Evolutionary conservation across 2,329 filamentous ascomycete genomes (phyloP), one percentile per base, ranked within the genome.

Genomic region (Xylariales sp.): DNA sequence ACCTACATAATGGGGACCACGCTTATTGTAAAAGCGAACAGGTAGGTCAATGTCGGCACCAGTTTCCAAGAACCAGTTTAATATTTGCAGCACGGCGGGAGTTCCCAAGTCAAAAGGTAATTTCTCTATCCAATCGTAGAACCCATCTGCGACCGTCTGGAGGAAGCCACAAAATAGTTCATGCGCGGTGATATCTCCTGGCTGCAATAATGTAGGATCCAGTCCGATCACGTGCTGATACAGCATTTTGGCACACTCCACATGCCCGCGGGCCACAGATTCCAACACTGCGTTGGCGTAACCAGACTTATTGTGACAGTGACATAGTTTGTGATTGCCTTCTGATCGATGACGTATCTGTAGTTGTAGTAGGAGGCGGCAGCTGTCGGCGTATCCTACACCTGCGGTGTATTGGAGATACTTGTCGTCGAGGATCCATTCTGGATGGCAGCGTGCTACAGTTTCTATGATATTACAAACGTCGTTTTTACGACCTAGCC

Each of bases 191-290:
- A 9, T 3, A 1, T 45, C 14, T 18, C 5, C 18, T 36, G 23
- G 46, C 9, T 48, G 34, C 14, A 32, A 43, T 2, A 9, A 32
- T 9, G 52, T 8, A 7, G 43, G 8, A 16, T 30, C 3, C 1
- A 18, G 3, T 9, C 46, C 5, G 2, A 46, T 14, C 14, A 50
- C 3, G 55, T 64, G 53, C 12, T 18, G 10, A 39, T 23, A 12
- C 16, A 64, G 6, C 3, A 54, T 59, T 36, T 59, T 57, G 5
- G 62, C 54, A 46, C 16, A 46, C 6, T 59, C 62, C 10, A 53
- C 5, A 57, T 64, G 18, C 2, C 48, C 46, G 1, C 0, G 2
- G 16, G 7, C 34, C 8, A 64, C 18, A 6, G 41, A 41, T 2
- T 49, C 18, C 1, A 55, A 14, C 9, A n/a, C n/a, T n/a, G n/a